A percentile compares a stretch with the other conserved stretches of the same genome.
Conservation (phyloP, 2,329 filamentous ascomycete genomes). For the Westerdykella sp. region DNA sequence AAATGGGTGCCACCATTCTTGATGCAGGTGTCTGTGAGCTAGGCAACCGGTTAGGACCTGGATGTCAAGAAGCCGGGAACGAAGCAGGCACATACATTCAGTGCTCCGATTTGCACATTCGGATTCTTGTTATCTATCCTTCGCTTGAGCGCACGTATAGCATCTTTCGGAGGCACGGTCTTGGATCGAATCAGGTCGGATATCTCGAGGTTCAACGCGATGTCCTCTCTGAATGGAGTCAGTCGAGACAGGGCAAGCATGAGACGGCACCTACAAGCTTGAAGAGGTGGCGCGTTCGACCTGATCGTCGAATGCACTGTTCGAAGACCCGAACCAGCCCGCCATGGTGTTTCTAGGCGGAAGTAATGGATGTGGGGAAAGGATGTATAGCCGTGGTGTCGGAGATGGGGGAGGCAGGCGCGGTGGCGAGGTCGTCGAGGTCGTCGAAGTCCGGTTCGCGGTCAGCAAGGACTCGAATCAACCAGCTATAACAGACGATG, state of each 20-base stretch:
- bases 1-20: constrained; percentile 98
- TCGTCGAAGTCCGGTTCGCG: too few relatives aligned
- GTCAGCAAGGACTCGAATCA: too few relatives aligned
- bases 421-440: not conserved
- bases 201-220: constrained; percentile 94
- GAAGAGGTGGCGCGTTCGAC: constrained; percentile 91
- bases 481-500: too few relatives aligned
- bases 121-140: constrained; percentile 97
- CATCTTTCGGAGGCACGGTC: constrained; percentile 93
- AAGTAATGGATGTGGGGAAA: not conserved
- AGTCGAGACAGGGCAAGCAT: constrained; percentile 5
- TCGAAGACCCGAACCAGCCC: constrained; percentile 84
- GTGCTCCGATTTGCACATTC: constrained; percentile 89
- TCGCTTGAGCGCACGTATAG: constrained; percentile 91
- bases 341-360: constrained; percentile 57
- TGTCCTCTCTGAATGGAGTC: constrained; percentile 66
- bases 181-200: constrained; percentile 97
- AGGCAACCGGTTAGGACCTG: constrained; percentile 10
- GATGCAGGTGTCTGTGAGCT: constrained; percentile 95
- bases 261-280: constrained; percentile 62
- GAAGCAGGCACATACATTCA: constrained; percentile 61
- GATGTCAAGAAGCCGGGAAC: not conserved
- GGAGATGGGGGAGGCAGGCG: not conserved
- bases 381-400: not conserved
- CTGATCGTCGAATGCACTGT: constrained; percentile 91